Evolutionary conservation across 805 yeast species (phyloP), one percentile per base, ranked within the genome.

Genomic region (Kodamaea neixiangensis): DNA sequence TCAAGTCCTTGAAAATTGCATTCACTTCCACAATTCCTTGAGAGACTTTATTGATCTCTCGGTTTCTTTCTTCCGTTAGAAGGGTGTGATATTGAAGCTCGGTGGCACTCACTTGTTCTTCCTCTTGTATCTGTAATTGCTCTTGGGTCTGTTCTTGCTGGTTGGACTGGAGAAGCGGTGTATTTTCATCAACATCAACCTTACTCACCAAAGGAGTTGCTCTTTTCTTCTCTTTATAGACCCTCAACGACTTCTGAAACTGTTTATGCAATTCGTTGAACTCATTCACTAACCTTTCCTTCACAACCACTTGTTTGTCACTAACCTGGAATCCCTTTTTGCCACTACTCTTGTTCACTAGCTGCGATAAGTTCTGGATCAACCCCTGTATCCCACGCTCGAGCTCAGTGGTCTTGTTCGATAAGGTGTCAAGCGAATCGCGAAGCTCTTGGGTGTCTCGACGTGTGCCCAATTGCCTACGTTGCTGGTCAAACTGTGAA

Each of bases 11-110:
- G 65, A 90, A 91, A 3, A 92, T 91, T 7, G 90, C 78, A 65
- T 92, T 91, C 39, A 92, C 89, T 57, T 92, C 97, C 48, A 77
- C 80, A 9, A 91, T 89, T 0, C 96, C 96, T 39, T 82, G 81
- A 40, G 86, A 84, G 7, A 91, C 85, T 54, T 81, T 83, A 25
- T 76, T 73, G 29, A 92, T 87, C 54, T 89, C 94, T 19, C 80
- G 71, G 48, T 87, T 85, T 49, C 97, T 72, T 60, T 89, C 93
- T 50, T 83, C 81, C 2, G 91, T 83, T 4, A 87, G 66, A 1
- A 83, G 64, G 1, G 80, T 59, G 58, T 88, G 93, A 54, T 83
- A 82, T 55, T 82, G 87, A 18, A 87, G 62, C 46, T 86, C 79
- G 1, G 76, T 67, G 43, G 71, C 71, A 41, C 69, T 82, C 22